These are phyloP conservation scores for Coniochaeta sp. DNA, from an alignment of 2,329 filamentous ascomycete species.

Conservation along the genomic window DNA sequence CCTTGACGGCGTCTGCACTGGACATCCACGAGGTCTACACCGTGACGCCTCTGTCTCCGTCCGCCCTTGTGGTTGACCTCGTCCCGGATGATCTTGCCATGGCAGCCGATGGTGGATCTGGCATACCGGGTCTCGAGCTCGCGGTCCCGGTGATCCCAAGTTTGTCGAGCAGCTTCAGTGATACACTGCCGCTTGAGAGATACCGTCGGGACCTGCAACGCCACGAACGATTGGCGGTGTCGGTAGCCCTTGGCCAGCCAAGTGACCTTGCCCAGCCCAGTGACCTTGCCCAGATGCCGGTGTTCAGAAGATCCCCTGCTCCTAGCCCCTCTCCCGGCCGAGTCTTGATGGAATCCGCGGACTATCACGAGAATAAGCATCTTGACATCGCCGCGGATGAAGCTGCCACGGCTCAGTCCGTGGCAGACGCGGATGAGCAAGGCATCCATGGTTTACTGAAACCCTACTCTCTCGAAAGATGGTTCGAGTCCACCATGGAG, in stretches of 20 bases:
- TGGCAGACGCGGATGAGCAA: background rate
- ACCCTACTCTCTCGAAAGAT: background rate
- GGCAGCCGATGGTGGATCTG: background rate
- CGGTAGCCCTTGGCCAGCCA: background rate
- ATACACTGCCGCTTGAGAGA: background rate
- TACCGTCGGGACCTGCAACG: background rate
- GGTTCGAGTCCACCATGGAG: background rate
- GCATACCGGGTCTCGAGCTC: background rate
- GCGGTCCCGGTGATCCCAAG: background rate
- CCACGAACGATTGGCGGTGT: background rate
- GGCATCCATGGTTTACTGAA: background rate
- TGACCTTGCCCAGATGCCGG: background rate
- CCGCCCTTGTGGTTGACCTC: background rate
- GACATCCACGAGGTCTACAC: background rate
- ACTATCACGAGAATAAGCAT: background rate
- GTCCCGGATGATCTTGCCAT: background rate
- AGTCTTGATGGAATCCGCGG: background rate
- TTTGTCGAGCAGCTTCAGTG: background rate
- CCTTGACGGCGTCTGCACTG: background rate
- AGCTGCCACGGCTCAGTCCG: background rate
- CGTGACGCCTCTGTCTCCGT: background rate
- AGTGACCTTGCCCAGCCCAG: background rate
- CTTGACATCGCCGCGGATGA: background rate
- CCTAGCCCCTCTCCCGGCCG: background rate
- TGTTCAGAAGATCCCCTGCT: background rate